Evolutionary conservation across 257 asterid genomes (phyloP), one percentile per base, ranked within the genome.

Genomic region (Ehretia macrophylla): DNA sequence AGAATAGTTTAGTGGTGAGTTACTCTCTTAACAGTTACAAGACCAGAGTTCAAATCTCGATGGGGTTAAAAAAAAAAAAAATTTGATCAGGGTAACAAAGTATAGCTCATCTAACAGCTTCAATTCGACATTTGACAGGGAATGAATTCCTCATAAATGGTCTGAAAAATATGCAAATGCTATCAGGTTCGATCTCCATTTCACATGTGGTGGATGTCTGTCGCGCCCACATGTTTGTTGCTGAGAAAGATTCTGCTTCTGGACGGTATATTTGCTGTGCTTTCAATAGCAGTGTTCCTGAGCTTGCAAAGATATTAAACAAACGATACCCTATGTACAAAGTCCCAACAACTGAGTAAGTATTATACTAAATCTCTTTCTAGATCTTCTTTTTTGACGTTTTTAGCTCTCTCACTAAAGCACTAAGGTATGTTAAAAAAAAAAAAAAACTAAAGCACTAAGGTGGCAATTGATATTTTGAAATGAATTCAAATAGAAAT

Each of bases 241-340:
- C 78, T 1, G 74, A 73, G 56, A 73, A 68, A 22, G 59, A 63
- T 48, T 50, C 62, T 11, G 75, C 75, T 58, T 57, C 70, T 13
- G 66, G 75, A 0, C 65, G 75, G 20, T 63, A 63, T 52, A 58
- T 56, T 32, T 69, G 75, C 39, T 57, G 70, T 51, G 65, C 70
- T 19, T 45, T 42, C 65, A 69, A 69, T 32, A 70, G 66, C 12
- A 50, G 53, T 51, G 66, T 63, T 5, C 11, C 14, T 44, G 70
- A 70, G 39, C 70, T 70, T 0, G 66, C 70, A 18, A 58, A 20
- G 16, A 51, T 70, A 19, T 58, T 70, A 37, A 58, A 18, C 60
- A 45, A 44, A 19, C 58, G 56, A 70, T 70, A 58, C 14, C 70
- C 63, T 6, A 20, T 38, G 19, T 37, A 17, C n/a, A 12, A 45